Evolutionary conservation across 345 rosid species (phyloP), one percentile per base, ranked within the genome.

Genomic region (Euclidium syriacum): DNA sequence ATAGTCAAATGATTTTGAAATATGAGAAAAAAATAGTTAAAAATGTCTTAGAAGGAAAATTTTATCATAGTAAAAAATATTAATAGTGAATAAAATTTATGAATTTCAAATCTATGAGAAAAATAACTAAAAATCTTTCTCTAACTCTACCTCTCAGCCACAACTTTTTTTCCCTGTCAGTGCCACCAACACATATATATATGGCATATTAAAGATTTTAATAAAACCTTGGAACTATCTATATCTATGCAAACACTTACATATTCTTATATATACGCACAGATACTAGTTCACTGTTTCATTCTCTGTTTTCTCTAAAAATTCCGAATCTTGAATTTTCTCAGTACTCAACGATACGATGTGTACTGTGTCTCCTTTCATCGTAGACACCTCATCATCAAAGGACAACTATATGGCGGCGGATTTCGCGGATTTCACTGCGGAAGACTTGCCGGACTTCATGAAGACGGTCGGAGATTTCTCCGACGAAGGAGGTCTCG

Each of bases 321-420:
- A 32, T 27, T 16, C 19, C 35, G 42, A 56, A 44, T 43, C 61
- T 47, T 32, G 7, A 12, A 11, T 54, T 39, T 42, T 53, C 25
- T 8, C 11, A 7, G 10, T 9, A 7, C 23, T 43, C 26, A n/a
- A 39, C 25, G 76, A 20, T 67, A 75, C 80, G 51, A 87, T 94
- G 99, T 82, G 90, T 38, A 90, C 96, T 52, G 84, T 83, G 60
- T 77, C 97, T 23, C 74, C 85, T 26, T 60, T 83, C 35, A 52
- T 77, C 75, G 68, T 76, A 67, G 67, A 60, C 76, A 29, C 74
- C 22, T 39, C 27, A 16, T 17, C 16, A 27, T 11, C 61, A 32
- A 54, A 19, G 10, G 75, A 79, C 52, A 80, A 71, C 52, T 81
- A 62, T 35, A 67, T 52, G 65, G 71, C 80, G 51, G 79, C 78